Percentiles rank a stretch among this genome's conserved stretches.
Evolutionary conservation across 1,284 basidiomycete genomes (phyloP).

Genomic region (Polyporus tsugae): DNA sequence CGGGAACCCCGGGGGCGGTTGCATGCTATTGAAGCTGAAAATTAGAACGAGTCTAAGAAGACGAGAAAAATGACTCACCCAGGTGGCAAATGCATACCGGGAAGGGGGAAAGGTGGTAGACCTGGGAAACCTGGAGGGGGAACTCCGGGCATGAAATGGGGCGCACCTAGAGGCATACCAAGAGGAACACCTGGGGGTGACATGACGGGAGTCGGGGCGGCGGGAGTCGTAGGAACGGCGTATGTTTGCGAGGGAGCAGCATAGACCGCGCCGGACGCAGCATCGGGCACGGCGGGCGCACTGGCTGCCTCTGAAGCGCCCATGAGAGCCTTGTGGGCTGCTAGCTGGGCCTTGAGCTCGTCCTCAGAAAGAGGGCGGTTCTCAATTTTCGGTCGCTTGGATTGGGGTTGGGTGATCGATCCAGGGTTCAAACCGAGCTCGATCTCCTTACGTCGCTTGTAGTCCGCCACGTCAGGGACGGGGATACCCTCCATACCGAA

Average conservation of each 20-base stretch:
- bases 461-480: conserved; percentile 92
- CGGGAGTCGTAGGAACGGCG: conserved; percentile 58
- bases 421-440: conserved; percentile 88
- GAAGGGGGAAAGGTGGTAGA: conserved; percentile 45
- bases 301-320: conserved; percentile 58
- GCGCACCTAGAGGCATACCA: conserved; percentile 46
- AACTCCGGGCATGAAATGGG: conserved; percentile 48
- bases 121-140: conserved; percentile 52
- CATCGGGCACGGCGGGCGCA: conserved; percentile 45
- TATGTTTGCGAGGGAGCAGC: conserved; percentile 76
- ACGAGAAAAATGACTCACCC: conserved; percentile 48
- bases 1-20: conserved; percentile 40
- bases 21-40: conserved; percentile 14
- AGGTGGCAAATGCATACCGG: conserved; percentile 47
- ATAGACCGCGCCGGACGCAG: conserved; percentile 64
- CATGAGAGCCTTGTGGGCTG: conserved; percentile 94
- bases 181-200: conserved; percentile 48
- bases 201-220: conserved; percentile 40
- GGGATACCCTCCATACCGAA: conserved; percentile 99
- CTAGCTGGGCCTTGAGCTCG: conserved; percentile 86
- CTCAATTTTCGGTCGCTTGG: conserved; percentile 86
- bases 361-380: conserved; percentile 85
- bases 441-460: conserved; percentile 93
- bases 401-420: conserved; percentile 78
- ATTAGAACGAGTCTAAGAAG: not conserved